phyloP scores from a whole-genome alignment of 1,284 basidiomycete species.

The Flammula alnicola region DNA sequence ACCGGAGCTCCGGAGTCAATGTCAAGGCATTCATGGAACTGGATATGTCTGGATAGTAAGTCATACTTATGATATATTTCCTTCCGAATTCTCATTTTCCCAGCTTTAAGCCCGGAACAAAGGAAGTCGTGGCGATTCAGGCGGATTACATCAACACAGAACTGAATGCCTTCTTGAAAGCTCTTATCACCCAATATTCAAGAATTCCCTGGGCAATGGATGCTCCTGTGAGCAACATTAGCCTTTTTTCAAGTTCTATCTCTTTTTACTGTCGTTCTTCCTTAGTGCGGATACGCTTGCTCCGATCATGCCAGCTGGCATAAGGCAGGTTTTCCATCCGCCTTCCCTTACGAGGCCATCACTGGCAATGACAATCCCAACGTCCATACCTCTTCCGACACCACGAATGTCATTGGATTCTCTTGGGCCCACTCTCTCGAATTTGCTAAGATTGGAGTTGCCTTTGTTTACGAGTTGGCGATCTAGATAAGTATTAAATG shows the following conservation, averaged over 20 bases:
- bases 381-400: constrained; percentile 52
- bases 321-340: constrained; percentile 47
- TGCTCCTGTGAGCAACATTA: constrained; percentile 29
- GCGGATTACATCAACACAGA: constrained; percentile 61
- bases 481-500: constrained; percentile 20
- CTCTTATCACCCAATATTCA: constrained; percentile 43
- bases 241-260: neutral
- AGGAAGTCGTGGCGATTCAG: constrained; percentile 65
- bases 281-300: constrained; percentile 46
- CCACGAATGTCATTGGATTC: constrained; percentile 50
- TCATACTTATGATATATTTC: neutral
- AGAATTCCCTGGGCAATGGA: constrained; percentile 46
- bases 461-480: constrained; percentile 48
- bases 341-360: constrained; percentile 47
- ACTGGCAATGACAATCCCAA: constrained; percentile 50
- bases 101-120: constrained; percentile 60
- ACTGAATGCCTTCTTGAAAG: constrained; percentile 44
- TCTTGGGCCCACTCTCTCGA: constrained; percentile 55
- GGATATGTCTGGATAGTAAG: constrained; percentile 59
- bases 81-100: neutral
- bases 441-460: constrained; percentile 60
- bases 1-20: constrained; percentile 49
- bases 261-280: neutral
- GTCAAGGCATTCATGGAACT: constrained; percentile 54
- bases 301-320: constrained; percentile 52